phyloP scores from a whole-genome alignment of 2,329 filamentous ascomycete genomes.

The Colletotrichum cordylinicola region DNA sequence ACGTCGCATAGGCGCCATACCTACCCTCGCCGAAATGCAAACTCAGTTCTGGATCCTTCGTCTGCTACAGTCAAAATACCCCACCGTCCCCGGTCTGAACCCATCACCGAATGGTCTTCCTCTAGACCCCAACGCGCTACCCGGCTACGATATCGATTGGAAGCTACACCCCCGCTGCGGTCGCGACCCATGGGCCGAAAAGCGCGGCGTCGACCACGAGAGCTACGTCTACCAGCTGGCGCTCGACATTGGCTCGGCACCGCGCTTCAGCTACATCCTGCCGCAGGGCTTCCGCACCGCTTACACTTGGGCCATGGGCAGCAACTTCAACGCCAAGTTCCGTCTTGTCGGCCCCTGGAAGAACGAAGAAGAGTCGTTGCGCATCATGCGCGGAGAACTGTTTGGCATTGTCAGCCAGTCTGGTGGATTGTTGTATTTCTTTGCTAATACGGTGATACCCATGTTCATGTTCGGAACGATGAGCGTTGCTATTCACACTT shows the following conservation, averaged over 20 bases:
- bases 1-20: constrained; percentile 40
- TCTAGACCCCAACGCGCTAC: constrained; percentile 29
- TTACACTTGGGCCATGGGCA: constrained; percentile 52
- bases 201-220: constrained; percentile 54
- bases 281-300: constrained; percentile 31
- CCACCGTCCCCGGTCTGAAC: neutral
- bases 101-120: neutral
- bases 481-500: constrained; percentile 31
- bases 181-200: constrained; percentile 37
- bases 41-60: constrained; percentile 52
- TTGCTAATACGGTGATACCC: constrained; percentile 41
- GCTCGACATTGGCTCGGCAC: constrained; percentile 50
- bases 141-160: constrained; percentile 44
- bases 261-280: constrained; percentile 38
- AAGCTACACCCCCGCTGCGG: constrained; percentile 37
- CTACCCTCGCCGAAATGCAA: constrained; percentile 55
- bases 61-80: constrained; percentile 33
- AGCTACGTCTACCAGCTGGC: constrained; percentile 56
- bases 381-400: constrained; percentile 47
- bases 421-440: constrained; percentile 42
- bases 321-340: constrained; percentile 57
- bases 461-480: constrained; percentile 40
- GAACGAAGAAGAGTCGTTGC: constrained; percentile 37
- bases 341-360: constrained; percentile 49
- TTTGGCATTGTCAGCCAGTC: constrained; percentile 43